phyloP scores from a whole-genome alignment of 257 asterid species.

The Solanum rostratum region DNA sequence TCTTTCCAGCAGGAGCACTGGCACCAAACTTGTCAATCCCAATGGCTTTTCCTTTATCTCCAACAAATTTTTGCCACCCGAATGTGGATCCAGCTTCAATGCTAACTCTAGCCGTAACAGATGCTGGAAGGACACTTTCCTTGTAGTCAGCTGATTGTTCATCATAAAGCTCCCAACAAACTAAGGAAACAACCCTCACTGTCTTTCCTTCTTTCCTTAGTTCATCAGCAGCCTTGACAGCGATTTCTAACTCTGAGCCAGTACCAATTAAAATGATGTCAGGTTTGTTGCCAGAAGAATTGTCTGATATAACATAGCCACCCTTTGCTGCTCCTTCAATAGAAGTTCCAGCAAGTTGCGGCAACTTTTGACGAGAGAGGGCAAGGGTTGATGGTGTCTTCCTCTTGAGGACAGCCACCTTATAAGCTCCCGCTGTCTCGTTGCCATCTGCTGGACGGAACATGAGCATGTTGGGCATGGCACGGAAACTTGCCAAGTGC shows the following conservation, averaged over 20 bases:
- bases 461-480: conserved; percentile 68
- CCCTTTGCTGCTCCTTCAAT: conserved; percentile 66
- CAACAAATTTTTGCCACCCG: conserved; percentile 65
- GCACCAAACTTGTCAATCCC: conserved; percentile 68
- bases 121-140: conserved; percentile 56
- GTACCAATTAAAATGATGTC: conserved; percentile 55
- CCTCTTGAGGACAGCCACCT: conserved; percentile 56
- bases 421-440: conserved; percentile 79
- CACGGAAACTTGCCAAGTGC: conserved; percentile 70
- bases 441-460: conserved; percentile 88
- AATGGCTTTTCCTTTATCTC: conserved; percentile 56
- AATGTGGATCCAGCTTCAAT: conserved; percentile 77
- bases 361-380: conserved; percentile 56
- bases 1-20: conserved; percentile 52
- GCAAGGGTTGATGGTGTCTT: conserved; percentile 67
- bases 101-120: conserved; percentile 64
- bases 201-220: conserved; percentile 72
- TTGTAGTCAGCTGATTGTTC: conserved; percentile 65
- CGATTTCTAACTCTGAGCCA: conserved; percentile 68
- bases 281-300: conserved; percentile 52
- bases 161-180: conserved; percentile 72
- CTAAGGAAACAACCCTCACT: conserved; percentile 71
- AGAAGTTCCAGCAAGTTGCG: conserved; percentile 55
- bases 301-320: conserved; percentile 48
- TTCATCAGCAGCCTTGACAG: conserved; percentile 53